These are phyloP conservation scores for Orbilia ellipsospora DNA, from an alignment of 2,329 filamentous ascomycete species.

Conservation along the genomic window DNA sequence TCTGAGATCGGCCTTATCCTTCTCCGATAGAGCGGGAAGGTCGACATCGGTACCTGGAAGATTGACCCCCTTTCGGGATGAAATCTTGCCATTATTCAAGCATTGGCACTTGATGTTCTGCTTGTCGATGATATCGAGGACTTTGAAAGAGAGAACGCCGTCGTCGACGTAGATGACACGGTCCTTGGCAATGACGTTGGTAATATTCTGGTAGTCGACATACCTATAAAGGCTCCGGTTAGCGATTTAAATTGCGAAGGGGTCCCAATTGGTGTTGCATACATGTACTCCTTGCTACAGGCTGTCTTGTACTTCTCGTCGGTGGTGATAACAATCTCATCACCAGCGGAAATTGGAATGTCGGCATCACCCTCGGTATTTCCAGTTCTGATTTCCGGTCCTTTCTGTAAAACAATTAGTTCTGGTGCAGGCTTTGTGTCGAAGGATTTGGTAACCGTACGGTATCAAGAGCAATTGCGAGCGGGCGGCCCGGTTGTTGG, in stretches of 20 bases:
- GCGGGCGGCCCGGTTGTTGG: conserved; percentile 79
- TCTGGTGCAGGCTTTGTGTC: neutral
- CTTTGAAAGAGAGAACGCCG: conserved; percentile 95
- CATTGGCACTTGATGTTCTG: conserved; percentile 87
- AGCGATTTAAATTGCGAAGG: neutral
- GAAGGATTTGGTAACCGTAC: conserved; percentile 58
- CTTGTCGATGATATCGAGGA: conserved; percentile 85
- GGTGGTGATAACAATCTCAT: conserved; percentile 93
- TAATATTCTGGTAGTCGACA: conserved; percentile 99
- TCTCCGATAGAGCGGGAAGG: conserved; percentile 95
- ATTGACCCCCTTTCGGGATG: conserved; percentile 99
- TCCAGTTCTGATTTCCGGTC: conserved; percentile 86
- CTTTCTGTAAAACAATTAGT: conserved; percentile 67
- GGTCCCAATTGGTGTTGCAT: conserved; percentile 62
- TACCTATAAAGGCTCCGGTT: conserved; percentile 70
- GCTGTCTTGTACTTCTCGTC: conserved; percentile 88
- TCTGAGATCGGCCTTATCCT: conserved; percentile 91
- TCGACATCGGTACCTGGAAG: conserved; percentile 98
- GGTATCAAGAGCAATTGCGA: conserved; percentile 92
- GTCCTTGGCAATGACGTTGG: conserved; percentile 91
- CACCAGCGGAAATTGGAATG: conserved; percentile 82
- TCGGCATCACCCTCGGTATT: conserved; percentile 78
- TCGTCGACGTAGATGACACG: conserved; percentile 98
- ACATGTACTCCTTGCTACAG: conserved; percentile 94
- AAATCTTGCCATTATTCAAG: conserved; percentile 98